A percentile compares a stretch with the other conserved stretches of the same genome.
Evolutionary conservation across 176 grass and related monocot species (phyloP).

Genomic region (Dactylis glomerata): DNA sequence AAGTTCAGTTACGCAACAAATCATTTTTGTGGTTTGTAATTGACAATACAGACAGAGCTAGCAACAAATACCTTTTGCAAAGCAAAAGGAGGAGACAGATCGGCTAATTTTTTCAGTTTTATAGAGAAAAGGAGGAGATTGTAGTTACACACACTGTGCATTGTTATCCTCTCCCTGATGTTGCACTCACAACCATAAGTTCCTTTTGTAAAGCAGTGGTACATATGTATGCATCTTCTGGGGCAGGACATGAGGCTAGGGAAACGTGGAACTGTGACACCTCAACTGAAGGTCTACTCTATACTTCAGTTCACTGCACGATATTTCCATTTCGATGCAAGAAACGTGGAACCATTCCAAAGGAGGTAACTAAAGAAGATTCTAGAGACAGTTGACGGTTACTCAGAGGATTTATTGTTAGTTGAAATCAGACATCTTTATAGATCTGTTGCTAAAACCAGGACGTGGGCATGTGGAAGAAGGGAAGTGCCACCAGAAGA

Average conservation of each 20-base stretch:
- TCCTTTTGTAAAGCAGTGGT: slow-evolving; percentile 6
- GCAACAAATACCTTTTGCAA: background rate
- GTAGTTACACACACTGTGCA: slow-evolving; percentile 17
- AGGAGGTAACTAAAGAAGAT: background rate
- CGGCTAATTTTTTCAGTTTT: background rate
- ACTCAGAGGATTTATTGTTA: background rate
- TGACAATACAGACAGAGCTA: slow-evolving; percentile 3
- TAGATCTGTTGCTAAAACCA: background rate
- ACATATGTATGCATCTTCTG: background rate
- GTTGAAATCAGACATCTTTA: background rate
- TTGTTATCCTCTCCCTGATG: slow-evolving; percentile 16
- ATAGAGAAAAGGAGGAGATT: background rate
- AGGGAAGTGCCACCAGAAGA: background rate
- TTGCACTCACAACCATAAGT: slow-evolving; percentile 2
- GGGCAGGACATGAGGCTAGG: background rate
- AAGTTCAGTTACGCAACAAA: background rate
- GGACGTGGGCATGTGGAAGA: background rate
- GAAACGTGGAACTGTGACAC: background rate
- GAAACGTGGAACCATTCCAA: background rate
- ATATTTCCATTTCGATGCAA: background rate
- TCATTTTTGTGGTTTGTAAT: background rate
- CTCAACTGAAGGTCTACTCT: background rate
- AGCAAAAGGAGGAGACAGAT: background rate
- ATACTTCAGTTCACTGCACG: too few relatives aligned
- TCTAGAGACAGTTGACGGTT: background rate